phyloP scores from a whole-genome alignment of 352 stramenopile species.

The Peronospora farinosa region DNA sequence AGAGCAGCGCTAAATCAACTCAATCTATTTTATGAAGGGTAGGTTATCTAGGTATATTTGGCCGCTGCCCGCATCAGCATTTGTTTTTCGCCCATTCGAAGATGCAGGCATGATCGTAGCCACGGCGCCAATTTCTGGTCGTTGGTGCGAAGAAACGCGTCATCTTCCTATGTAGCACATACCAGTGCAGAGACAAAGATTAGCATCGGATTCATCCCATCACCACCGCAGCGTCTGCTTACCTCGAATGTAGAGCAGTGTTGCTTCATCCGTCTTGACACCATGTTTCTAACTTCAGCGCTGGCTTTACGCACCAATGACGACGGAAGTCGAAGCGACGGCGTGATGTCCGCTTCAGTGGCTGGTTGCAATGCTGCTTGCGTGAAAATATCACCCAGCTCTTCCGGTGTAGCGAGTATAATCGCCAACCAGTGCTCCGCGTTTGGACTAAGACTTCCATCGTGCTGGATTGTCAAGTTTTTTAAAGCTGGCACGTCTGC shows the following conservation, averaged over 20 bases:
- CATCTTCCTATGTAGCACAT: constrained; percentile 38
- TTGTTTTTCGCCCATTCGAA: constrained; percentile 66
- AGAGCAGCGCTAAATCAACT: constrained; percentile 4
- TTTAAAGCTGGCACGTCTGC: constrained; percentile 17
- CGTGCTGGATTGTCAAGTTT: constrained; percentile 29
- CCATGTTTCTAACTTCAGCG: constrained; percentile 19
- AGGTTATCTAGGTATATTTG: constrained; percentile 11
- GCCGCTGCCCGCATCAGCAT: constrained; percentile 19
- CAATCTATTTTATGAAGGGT: constrained; percentile 27
- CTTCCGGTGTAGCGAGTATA: constrained; percentile 35
- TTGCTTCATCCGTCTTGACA: constrained; percentile 16
- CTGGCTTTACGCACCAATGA: constrained; percentile 27
- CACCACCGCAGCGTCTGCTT: constrained; percentile 1
- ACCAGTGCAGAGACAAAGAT: constrained; percentile 1
- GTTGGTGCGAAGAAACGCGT: constrained; percentile 39
- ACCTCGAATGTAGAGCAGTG: constrained; percentile 35
- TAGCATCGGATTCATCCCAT: neutral
- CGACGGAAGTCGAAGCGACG: constrained; percentile 24
- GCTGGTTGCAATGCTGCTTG: constrained; percentile 14
- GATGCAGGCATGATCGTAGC: constrained; percentile 56
- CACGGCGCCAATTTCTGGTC: constrained; percentile 48
- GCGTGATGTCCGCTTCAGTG: constrained; percentile 3
- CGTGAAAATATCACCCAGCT: constrained; percentile 41
- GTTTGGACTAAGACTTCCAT: constrained; percentile 29
- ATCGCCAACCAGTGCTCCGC: constrained; percentile 54